Conservation (phyloP, 2,329 filamentous ascomycete genomes). For the Stenocarpella maydis region DNA sequence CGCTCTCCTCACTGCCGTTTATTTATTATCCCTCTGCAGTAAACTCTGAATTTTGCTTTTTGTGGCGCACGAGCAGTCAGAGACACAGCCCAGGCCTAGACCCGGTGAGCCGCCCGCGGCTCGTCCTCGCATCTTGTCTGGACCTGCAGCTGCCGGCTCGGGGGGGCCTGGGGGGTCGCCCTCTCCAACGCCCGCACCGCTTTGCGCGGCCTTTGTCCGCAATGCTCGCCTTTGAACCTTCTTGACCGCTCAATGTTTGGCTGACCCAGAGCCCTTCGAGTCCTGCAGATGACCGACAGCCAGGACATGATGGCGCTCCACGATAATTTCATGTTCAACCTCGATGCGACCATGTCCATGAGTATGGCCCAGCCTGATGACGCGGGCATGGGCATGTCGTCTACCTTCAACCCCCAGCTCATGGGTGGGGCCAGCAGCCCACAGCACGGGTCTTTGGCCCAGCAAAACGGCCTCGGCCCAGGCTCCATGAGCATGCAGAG, state of each 20-base stretch:
- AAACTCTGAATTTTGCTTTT: background rate
- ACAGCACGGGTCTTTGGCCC: constrained; percentile 34
- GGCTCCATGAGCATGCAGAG: constrained; percentile 33
- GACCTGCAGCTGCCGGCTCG: constrained; percentile 2
- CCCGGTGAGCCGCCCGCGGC: background rate
- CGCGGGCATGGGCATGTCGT: constrained; percentile 39
- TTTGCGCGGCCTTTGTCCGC: background rate
- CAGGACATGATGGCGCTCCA: constrained; percentile 55
- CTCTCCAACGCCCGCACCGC: constrained; percentile 6
- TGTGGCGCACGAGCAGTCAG: background rate
- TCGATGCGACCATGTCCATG: constrained; percentile 51
- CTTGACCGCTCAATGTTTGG: constrained; percentile 4
- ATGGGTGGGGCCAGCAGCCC: constrained; percentile 32
- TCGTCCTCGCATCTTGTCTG: background rate
- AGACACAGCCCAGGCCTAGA: background rate
- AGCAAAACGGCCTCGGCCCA: constrained; percentile 31
- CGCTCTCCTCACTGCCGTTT: background rate
- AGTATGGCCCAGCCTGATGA: constrained; percentile 49
- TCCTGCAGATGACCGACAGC: constrained; percentile 42
- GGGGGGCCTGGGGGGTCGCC: constrained; percentile 8
- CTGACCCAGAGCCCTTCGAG: constrained; percentile 16
- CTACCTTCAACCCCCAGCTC: constrained; percentile 42
- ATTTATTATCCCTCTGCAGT: background rate
- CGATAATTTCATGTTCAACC: constrained; percentile 51
- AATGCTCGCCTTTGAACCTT: background rate